Evolutionary conservation across 257 asterid genomes (phyloP), one percentile per base, ranked within the genome.

Genomic region (Galeopsis tetrahit): DNA sequence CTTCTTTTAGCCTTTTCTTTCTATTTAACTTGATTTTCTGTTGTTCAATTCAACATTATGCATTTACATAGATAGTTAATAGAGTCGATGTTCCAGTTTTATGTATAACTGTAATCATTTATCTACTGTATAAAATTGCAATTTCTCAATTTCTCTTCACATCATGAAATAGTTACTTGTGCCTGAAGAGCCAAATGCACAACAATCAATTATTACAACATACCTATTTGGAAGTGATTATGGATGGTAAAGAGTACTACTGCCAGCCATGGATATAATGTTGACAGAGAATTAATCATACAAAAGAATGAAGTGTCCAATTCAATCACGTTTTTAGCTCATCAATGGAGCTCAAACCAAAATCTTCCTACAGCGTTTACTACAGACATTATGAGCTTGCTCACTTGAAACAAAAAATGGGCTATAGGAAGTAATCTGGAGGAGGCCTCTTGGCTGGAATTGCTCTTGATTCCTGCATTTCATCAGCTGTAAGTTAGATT

Each of bases 401-500:
- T 40, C 65, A 51, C 56, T 66, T 48, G 31, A 62, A 40, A 55
- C 51, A 42, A 1, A 5, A 14, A 35, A 13, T 58, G 5, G 39
- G 64, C 82, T 83, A 94, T 49, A 94, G 85, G 87, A 94, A 94
- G 87, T 91, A 94, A 81, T 94, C 98, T 2, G 97, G 98, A 35
- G 96, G 95, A 36, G 97, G 90, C 75, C 80, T 94, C 75, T 82
- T 91, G 17, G 88, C 83, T 0, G 97, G 98, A 33, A 90, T 84
- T 71, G 97, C 97, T 83, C 99, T 91, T 40, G 95, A 73, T 69
- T 94, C 98, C 98, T 94, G 93, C 82, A 79, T 85, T 78, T 65
- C 48, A 79, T 14, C 67, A 71, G 2, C 17, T 70, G 42, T 36
- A 42, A 7, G 31, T 43, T 35, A 55, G 39, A 43, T 21, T 21